Percentiles rank a stretch among this genome's conserved stretches.
Conservation (phyloP, 495 filamentous ascomycete genomes). For the Tuber umbilicatum region DNA sequence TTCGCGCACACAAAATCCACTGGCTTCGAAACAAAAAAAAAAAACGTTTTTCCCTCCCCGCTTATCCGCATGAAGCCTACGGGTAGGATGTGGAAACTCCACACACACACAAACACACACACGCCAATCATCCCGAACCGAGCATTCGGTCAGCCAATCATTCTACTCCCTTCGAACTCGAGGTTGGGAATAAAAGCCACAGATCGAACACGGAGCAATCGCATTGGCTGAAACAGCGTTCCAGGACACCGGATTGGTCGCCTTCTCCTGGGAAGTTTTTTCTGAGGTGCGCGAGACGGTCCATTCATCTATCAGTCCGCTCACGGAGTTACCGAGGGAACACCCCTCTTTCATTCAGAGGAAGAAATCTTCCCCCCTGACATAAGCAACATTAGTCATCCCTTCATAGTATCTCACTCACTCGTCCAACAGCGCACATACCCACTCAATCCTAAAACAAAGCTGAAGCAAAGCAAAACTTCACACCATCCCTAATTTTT, state of each 20-base stretch:
- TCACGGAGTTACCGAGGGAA: no score
- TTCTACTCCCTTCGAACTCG: not conserved
- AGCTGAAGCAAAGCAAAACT: not conserved
- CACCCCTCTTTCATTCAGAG: no score
- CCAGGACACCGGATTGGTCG: not conserved
- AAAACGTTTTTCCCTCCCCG: no score
- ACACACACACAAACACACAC: no score
- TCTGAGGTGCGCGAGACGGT: not conserved
- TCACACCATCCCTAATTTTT: not conserved
- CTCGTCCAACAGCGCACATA: not conserved
- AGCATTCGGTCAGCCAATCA: no score
- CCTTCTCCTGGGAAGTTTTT: not conserved
- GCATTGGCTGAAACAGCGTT: not conserved
- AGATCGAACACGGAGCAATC: not conserved
- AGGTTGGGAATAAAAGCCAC: not conserved
- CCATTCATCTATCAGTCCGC: not conserved
- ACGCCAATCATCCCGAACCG: no score
- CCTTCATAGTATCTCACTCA: not conserved
- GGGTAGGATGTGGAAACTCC: no score
- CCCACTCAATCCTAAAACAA: not conserved
- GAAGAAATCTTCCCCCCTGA: no score
- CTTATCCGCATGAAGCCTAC: no score
- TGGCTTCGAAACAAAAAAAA: no score
- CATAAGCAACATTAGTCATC: not conserved
- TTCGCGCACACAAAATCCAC: no score